Conservation (phyloP, 805 yeast genomes). For the Candida nemodendra region DNA sequence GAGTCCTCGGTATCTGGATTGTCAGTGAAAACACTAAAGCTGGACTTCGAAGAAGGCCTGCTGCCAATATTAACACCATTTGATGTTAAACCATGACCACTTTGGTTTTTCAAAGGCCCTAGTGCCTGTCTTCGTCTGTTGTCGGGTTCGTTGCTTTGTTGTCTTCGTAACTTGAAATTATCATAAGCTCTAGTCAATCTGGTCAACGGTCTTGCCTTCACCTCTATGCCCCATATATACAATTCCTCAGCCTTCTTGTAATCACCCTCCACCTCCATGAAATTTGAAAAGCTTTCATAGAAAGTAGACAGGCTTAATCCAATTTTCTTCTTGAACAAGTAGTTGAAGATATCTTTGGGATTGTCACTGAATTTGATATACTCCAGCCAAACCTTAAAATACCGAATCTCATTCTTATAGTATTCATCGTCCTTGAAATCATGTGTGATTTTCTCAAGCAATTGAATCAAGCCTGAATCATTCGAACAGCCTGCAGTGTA, state of each 20-base stretch:
- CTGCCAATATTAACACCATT: constrained; percentile 6
- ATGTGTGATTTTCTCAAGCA: constrained; percentile 72
- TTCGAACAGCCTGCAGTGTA: constrained; percentile 60
- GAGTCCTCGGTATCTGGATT: constrained; percentile 2
- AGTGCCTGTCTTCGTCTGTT: constrained; percentile 5
- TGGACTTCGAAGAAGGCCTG: constrained; percentile 15
- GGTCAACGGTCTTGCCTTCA: constrained; percentile 62
- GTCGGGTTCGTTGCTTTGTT: constrained; percentile 11
- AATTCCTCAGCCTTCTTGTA: constrained; percentile 57
- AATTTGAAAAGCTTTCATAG: constrained; percentile 77
- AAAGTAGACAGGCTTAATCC: constrained; percentile 66
- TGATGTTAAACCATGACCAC: constrained; percentile 24
- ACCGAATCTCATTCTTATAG: constrained; percentile 82
- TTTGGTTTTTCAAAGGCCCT: constrained; percentile 16
- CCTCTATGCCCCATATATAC: constrained; percentile 54
- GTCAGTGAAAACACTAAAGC: constrained; percentile 23
- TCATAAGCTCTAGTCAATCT: constrained; percentile 43
- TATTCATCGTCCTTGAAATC: constrained; percentile 60
- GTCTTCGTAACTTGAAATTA: constrained; percentile 43
- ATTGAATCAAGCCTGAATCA: constrained; percentile 61
- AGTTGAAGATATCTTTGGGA: constrained; percentile 69
- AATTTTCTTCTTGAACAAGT: constrained; percentile 67
- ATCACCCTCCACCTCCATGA: constrained; percentile 50
- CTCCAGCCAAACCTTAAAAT: constrained; percentile 76
- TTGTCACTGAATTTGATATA: constrained; percentile 68